These are phyloP conservation scores for Pestalotiopsis sp. DNA, from an alignment of 2,329 filamentous ascomycete genomes.

Conservation along the genomic window DNA sequence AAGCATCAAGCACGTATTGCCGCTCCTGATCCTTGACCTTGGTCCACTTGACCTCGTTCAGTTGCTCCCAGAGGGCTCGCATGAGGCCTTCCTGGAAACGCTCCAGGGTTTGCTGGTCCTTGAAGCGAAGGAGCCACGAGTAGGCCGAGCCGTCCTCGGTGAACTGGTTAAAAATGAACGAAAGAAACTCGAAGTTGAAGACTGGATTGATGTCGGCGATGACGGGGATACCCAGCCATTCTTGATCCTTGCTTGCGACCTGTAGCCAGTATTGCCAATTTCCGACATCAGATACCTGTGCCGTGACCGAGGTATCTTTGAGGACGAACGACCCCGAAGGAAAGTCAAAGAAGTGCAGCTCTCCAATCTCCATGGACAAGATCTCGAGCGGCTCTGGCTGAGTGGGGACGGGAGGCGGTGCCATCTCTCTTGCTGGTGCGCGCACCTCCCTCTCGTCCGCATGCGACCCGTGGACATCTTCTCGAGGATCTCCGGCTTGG, in stretches of 20 bases:
- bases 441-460: conserved; percentile 32
- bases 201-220: conserved; percentile 94
- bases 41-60: conserved; percentile 92
- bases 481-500: conserved; percentile 40
- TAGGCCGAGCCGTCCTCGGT: conserved; percentile 85
- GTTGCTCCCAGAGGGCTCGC: conserved; percentile 94
- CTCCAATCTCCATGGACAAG: conserved; percentile 74
- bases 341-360: conserved; percentile 94
- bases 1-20: conserved; percentile 93
- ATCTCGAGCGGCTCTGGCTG: conserved; percentile 73
- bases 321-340: conserved; percentile 81
- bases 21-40: conserved; percentile 91
- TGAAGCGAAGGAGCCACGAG: conserved; percentile 94
- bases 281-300: conserved; percentile 83
- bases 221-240: conserved; percentile 87
- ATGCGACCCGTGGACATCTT: conserved; percentile 43
- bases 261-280: conserved; percentile 97
- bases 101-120: conserved; percentile 78
- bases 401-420: conserved; percentile 59
- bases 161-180: conserved; percentile 99
- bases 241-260: conserved; percentile 72
- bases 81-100: conserved; percentile 92
- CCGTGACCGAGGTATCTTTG: conserved; percentile 75
- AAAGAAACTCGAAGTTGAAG: conserved; percentile 98
- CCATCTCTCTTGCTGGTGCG: conserved; percentile 22